phyloP scores from a whole-genome alignment of 1,284 basidiomycete species.

The Termitomyces sp. region DNA sequence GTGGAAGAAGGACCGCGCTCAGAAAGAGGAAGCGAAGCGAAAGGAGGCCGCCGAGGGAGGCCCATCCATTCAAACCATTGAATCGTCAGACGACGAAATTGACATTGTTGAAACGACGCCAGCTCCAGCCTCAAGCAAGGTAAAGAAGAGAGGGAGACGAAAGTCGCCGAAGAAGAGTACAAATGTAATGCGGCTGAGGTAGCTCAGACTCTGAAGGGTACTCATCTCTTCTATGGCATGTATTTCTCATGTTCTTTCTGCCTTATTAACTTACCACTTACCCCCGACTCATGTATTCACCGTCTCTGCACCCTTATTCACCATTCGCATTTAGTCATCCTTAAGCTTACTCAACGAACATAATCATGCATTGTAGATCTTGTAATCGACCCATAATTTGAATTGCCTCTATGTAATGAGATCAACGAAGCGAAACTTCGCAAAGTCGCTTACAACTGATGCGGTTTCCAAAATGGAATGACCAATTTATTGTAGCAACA shows the following conservation, averaged over 20 bases:
- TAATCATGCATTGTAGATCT: conserved; percentile 4
- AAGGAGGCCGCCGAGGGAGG: conserved; percentile 22
- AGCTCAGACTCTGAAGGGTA: not conserved
- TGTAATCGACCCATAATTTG: not conserved
- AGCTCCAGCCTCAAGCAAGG: not conserved
- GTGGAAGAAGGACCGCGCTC: conserved; percentile 32
- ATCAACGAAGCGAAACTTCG: not conserved
- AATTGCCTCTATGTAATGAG: not conserved
- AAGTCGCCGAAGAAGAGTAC: conserved; percentile 5
- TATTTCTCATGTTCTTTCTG: not conserved
- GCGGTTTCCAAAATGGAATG: too few relatives aligned
- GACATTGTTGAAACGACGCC: conserved; percentile 18
- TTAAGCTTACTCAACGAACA: not conserved
- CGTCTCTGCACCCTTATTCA: not conserved
- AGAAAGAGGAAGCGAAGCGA: conserved; percentile 26
- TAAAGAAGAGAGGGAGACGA: conserved; percentile 10
- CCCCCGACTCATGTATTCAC: not conserved
- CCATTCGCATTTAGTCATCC: not conserved
- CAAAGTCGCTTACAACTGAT: too few relatives aligned
- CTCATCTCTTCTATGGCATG: not conserved
- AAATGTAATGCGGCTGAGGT: conserved; percentile 5
- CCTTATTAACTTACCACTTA: not conserved
- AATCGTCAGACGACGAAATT: conserved; percentile 26
- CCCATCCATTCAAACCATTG: conserved; percentile 23
- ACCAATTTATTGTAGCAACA: too few relatives aligned